Percentiles rank a stretch among this genome's conserved stretches.
These are phyloP conservation scores for Centrapalus pauciflorus DNA, from an alignment of 129 eudicot genomes.

Conservation along the genomic window DNA sequence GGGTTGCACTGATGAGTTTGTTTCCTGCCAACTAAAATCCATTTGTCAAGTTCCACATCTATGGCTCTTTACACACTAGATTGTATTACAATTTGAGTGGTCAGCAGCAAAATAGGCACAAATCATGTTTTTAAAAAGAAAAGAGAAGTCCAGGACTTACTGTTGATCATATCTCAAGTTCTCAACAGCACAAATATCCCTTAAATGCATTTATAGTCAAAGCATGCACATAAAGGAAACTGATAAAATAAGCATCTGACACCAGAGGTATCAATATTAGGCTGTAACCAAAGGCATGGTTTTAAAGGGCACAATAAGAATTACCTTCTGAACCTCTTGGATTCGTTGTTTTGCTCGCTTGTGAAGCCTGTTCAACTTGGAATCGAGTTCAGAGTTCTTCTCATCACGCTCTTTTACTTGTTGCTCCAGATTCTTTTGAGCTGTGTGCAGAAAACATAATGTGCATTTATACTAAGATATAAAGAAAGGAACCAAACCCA, in stretches of 20 bases:
- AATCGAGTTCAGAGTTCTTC: conserved; percentile 84
- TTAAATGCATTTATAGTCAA: neutral
- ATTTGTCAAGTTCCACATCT: neutral
- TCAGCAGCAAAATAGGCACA: neutral
- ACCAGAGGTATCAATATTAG: neutral
- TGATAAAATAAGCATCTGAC: neutral
- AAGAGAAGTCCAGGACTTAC: neutral
- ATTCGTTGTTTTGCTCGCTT: conserved; percentile 99
- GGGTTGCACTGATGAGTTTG: neutral
- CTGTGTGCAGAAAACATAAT: conserved; percentile 42
- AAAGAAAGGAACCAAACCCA: neutral
- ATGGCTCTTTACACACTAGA: neutral
- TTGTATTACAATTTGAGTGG: neutral
- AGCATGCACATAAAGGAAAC: neutral
- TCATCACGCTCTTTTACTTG: conserved; percentile 94
- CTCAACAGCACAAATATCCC: neutral
- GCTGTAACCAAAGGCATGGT: neutral
- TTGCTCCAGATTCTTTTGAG: conserved; percentile 75
- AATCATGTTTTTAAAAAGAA: too few species aligned
- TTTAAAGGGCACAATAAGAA: conserved; percentile 20
- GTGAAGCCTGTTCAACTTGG: conserved; percentile 95
- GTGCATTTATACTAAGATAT: conserved; percentile 20
- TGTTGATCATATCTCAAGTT: neutral
- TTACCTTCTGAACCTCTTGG: conserved; percentile 98
- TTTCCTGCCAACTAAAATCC: neutral